Evolutionary conservation across 805 yeast genomes (phyloP).

Genomic region (Cyberlindnera suaveolens): DNA sequence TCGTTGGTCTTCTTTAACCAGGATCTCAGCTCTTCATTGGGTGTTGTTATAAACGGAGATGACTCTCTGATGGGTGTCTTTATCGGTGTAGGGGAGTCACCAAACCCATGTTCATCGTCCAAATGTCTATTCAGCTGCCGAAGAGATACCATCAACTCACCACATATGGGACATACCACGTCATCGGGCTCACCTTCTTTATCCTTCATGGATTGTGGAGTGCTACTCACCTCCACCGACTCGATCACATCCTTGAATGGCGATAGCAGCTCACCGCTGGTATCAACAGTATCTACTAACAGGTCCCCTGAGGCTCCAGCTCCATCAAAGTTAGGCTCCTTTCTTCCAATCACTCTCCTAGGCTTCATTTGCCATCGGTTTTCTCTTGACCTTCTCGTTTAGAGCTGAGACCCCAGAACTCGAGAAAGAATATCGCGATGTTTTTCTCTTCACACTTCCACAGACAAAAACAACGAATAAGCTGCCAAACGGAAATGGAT

Average conservation of each 20-base stretch:
- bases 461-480: neutral
- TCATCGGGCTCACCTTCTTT: neutral
- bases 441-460: neutral
- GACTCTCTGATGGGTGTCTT: neutral
- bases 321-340: neutral
- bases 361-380: neutral
- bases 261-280: neutral
- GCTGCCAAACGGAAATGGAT: constrained; percentile 3
- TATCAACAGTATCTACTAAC: neutral
- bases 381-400: neutral
- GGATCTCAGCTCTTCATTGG: constrained; percentile 32
- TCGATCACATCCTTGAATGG: constrained; percentile 8
- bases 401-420: neutral
- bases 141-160: constrained; percentile 47
- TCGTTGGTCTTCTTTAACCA: constrained; percentile 39
- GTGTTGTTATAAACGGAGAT: constrained; percentile 7
- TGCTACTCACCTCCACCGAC: constrained; percentile 4
- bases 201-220: neutral
- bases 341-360: neutral
- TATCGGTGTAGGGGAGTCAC: constrained; percentile 6
- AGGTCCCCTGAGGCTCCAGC: neutral
- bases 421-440: neutral
- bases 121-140: constrained; percentile 60
- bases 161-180: constrained; percentile 63
- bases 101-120: constrained; percentile 55